A percentile compares a stretch with the other conserved stretches of the same genome.
Evolutionary conservation across 2,329 filamentous ascomycete species (phyloP).

Genomic region (Xylariaceae sp.): DNA sequence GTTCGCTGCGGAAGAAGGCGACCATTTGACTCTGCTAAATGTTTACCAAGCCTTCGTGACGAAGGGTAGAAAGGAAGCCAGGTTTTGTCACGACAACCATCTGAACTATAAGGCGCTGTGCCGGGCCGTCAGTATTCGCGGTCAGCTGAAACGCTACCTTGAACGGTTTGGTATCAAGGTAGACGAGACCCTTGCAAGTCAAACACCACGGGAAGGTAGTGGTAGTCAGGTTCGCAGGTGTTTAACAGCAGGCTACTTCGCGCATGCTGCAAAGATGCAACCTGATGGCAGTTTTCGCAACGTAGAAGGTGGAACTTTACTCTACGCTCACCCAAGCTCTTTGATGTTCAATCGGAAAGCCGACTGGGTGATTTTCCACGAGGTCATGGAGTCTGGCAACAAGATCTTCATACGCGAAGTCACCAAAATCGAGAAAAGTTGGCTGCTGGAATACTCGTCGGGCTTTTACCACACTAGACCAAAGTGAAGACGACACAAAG

Average conservation of each 20-base stretch:
- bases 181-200: slow-evolving; percentile 53
- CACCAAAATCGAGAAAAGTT: slow-evolving; percentile 90
- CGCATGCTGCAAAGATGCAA: slow-evolving; percentile 91
- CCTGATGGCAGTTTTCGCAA: slow-evolving; percentile 85
- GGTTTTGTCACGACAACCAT: slow-evolving; percentile 82
- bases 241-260: slow-evolving; percentile 86
- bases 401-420: slow-evolving; percentile 91
- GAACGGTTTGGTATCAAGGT: slow-evolving; percentile 75
- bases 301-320: slow-evolving; percentile 70
- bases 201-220: slow-evolving; percentile 37
- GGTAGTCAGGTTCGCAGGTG: slow-evolving; percentile 78
- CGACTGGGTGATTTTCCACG: slow-evolving; percentile 94
- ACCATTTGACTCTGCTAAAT: slow-evolving; percentile 88
- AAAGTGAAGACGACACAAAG: not conserved
- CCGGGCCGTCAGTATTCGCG: slow-evolving; percentile 78
- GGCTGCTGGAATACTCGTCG: slow-evolving; percentile 84
- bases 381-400: slow-evolving; percentile 81
- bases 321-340: slow-evolving; percentile 87
- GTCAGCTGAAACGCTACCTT: slow-evolving; percentile 80
- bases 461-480: slow-evolving; percentile 68
- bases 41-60: slow-evolving; percentile 87
- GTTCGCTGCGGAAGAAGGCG: slow-evolving; percentile 89
- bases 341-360: slow-evolving; percentile 96
- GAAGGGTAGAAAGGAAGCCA: slow-evolving; percentile 74
- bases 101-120: slow-evolving; percentile 83